Conservation (phyloP, 768 basidiomycete species). For the Pleurotus tuber-regium region DNA sequence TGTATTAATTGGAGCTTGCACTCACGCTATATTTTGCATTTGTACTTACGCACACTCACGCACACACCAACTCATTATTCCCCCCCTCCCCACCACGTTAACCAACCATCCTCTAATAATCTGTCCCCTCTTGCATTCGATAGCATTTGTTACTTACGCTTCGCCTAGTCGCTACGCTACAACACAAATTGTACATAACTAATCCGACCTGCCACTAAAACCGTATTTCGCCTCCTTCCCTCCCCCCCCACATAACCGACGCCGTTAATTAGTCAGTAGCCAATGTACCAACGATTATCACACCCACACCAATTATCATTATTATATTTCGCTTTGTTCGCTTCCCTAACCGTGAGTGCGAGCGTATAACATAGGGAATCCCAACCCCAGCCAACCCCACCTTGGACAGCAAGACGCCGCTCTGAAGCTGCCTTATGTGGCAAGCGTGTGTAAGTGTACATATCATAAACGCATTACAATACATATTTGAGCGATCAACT, state of each 20-base stretch:
- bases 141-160: too few species aligned
- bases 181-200: slow-evolving; percentile 13
- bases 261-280: slow-evolving; percentile 4
- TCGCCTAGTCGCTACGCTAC: slow-evolving; percentile 9
- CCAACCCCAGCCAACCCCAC: too few species aligned
- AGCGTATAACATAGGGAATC: too few species aligned
- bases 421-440: slow-evolving; percentile 2
- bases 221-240: not conserved
- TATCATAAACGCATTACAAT: too few species aligned
- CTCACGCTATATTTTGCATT: slow-evolving; percentile 25
- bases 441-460: slow-evolving; percentile 6
- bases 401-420: slow-evolving; percentile 8
- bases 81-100: slow-evolving; percentile 5
- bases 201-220: slow-evolving; percentile 8
- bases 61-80: slow-evolving; percentile 21
- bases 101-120: slow-evolving; percentile 1
- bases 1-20: slow-evolving; percentile 22
- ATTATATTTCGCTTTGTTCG: slow-evolving; percentile 1
- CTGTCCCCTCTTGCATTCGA: slow-evolving; percentile 3
- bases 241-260: too few species aligned
- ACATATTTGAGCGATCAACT: not conserved
- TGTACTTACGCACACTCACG: slow-evolving; percentile 12
- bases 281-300: slow-evolving; percentile 6
- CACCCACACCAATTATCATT: slow-evolving; percentile 5
- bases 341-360: not conserved